These are phyloP conservation scores for Lentinula aciculospora DNA, from an alignment of 768 basidiomycete genomes.

Conservation along the genomic window DNA sequence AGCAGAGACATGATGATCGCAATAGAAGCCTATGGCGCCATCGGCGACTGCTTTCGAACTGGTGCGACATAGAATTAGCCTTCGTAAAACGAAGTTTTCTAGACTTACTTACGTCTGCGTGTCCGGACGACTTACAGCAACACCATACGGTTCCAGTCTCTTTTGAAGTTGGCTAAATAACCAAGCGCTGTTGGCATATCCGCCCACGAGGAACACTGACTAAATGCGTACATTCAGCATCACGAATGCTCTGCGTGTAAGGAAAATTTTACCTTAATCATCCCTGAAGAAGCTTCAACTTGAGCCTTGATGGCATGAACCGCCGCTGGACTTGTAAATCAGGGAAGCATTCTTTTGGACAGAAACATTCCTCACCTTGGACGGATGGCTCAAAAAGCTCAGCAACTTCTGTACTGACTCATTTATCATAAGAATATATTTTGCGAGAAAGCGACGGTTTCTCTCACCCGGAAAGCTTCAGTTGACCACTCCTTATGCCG, in stretches of 20 bases:
- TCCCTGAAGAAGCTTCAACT: slow-evolving; percentile 61
- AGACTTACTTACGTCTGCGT: slow-evolving; percentile 62
- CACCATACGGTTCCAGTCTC: slow-evolving; percentile 45
- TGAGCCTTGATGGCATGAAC: slow-evolving; percentile 64
- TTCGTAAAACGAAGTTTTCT: neutral
- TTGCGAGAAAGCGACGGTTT: slow-evolving; percentile 13
- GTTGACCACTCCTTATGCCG: slow-evolving; percentile 66
- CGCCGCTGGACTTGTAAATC: slow-evolving; percentile 36
- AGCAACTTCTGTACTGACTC: slow-evolving; percentile 43
- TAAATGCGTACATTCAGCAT: slow-evolving; percentile 16
- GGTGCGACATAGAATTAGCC: neutral
- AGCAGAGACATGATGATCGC: slow-evolving; percentile 79
- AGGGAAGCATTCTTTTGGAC: neutral
- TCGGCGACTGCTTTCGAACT: slow-evolving; percentile 85
- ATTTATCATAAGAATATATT: neutral
- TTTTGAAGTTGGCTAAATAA: slow-evolving; percentile 72
- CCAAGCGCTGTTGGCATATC: slow-evolving; percentile 81
- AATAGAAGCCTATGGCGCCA: slow-evolving; percentile 80
- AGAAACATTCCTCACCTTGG: slow-evolving; percentile 31
- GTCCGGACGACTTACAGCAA: slow-evolving; percentile 71
- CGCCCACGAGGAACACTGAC: slow-evolving; percentile 83
- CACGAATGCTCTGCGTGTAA: neutral
- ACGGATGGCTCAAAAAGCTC: slow-evolving; percentile 78
- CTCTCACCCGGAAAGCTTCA: slow-evolving; percentile 66
- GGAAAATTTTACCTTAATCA: slow-evolving; percentile 46